Conservation (phyloP, 768 basidiomycete genomes). For the Lactarius sanguifluus region DNA sequence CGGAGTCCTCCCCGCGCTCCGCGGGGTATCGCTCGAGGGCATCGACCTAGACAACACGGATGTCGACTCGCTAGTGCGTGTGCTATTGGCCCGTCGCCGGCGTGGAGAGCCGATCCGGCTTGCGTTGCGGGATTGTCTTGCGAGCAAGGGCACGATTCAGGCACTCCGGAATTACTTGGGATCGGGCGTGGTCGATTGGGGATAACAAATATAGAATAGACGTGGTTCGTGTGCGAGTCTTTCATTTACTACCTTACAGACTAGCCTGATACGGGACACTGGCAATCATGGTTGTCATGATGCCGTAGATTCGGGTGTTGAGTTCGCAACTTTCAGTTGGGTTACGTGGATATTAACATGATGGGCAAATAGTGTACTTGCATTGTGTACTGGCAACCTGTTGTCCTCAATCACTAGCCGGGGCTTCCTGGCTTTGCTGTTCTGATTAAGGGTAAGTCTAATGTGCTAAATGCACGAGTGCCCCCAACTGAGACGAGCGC, state of each 20-base stretch:
- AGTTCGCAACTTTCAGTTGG: no score
- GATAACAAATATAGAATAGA: neutral
- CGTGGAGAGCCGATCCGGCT: slow-evolving; percentile 9
- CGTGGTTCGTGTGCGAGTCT: neutral
- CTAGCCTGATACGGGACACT: neutral
- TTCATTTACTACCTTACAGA: neutral
- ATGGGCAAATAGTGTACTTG: neutral
- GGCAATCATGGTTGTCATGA: neutral
- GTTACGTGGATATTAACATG: no score
- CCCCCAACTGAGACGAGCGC: neutral
- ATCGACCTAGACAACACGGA: slow-evolving; percentile 2
- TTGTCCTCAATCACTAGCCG: no score
- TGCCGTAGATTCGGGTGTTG: no score
- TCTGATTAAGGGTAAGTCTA: neutral
- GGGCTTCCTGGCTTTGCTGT: neutral
- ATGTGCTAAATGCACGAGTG: no score
- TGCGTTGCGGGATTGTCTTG: slow-evolving; percentile 7
- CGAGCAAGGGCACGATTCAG: neutral
- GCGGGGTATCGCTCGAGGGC: neutral
- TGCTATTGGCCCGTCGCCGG: slow-evolving; percentile 9
- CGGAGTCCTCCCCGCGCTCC: slow-evolving; percentile 10
- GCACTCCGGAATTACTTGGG: slow-evolving; percentile 13
- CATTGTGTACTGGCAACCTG: neutral
- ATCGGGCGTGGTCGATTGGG: slow-evolving; percentile 7
- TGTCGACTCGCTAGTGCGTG: slow-evolving; percentile 1